These are phyloP conservation scores for Penicillium rolfsii DNA, from an alignment of 2,329 filamentous ascomycete species.

Conservation along the genomic window DNA sequence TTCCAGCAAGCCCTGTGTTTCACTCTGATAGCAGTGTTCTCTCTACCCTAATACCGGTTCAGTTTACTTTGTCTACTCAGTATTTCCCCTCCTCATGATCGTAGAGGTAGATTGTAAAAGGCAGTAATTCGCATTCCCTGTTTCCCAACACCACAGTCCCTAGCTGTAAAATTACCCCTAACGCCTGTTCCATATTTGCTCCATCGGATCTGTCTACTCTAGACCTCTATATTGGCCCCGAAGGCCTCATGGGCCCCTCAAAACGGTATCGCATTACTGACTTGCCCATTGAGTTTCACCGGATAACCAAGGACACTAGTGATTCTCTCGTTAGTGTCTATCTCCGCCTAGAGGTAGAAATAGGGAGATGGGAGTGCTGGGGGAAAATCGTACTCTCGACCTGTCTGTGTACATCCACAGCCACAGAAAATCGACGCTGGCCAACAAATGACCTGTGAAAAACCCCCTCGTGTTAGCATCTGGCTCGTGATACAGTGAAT, in stretches of 20 bases:
- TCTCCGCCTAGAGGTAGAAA: not conserved
- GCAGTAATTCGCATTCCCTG: not conserved
- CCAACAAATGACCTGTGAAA: constrained; percentile 55
- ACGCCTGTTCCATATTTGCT: not conserved
- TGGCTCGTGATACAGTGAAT: not conserved
- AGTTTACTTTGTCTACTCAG: constrained; percentile 15
- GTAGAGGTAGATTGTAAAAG: not conserved
- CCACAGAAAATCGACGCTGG: constrained; percentile 60
- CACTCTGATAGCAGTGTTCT: not conserved
- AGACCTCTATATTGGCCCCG: not conserved
- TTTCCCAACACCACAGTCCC: not conserved
- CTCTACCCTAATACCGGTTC: constrained; percentile 25
- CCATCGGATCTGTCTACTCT: not conserved
- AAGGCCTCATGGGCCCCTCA: constrained; percentile 29
- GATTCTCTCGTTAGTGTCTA: constrained; percentile 23
- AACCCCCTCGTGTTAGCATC: not conserved
- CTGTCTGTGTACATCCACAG: constrained; percentile 58
- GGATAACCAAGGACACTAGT: constrained; percentile 56
- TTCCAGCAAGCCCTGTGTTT: constrained; percentile 24
- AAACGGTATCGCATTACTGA: constrained; percentile 57
- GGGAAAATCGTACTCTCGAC: constrained; percentile 53
- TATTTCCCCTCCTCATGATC: not conserved
- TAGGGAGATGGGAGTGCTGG: not conserved
- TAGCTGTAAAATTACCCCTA: not conserved
- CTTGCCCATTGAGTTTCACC: constrained; percentile 55